Evolutionary conservation across 1,284 basidiomycete species (phyloP).

Genomic region (Papiliotrema nemorosa): DNA sequence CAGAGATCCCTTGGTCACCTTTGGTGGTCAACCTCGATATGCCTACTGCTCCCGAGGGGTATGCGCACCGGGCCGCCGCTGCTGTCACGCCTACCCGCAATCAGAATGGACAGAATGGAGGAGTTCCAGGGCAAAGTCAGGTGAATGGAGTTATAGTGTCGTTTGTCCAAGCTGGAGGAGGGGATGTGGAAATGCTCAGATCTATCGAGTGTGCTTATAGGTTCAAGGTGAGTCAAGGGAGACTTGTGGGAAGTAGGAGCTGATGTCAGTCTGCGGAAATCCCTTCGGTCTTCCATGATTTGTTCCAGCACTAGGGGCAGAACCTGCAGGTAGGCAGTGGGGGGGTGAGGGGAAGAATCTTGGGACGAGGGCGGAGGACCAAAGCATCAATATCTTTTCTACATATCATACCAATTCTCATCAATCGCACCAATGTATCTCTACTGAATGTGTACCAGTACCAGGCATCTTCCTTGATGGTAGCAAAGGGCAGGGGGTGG

Average conservation of each 20-base stretch:
- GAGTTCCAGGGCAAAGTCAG: slow-evolving; percentile 6
- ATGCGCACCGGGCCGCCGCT: slow-evolving; percentile 63
- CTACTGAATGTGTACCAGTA: no score
- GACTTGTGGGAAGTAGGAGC: not conserved
- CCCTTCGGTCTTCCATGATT: slow-evolving; percentile 44
- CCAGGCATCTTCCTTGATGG: no score
- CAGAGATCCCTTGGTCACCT: slow-evolving; percentile 83
- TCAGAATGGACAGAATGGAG: no score
- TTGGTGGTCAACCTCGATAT: slow-evolving; percentile 93
- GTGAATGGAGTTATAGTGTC: slow-evolving; percentile 70
- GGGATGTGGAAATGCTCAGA: slow-evolving; percentile 94
- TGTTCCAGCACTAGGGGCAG: slow-evolving; percentile 45
- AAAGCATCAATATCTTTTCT: no score
- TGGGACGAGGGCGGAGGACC: not conserved
- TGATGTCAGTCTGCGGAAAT: slow-evolving; percentile 42
- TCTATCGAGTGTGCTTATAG: slow-evolving; percentile 97
- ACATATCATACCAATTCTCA: no score
- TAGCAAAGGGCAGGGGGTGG: not conserved
- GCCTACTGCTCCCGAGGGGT: slow-evolving; percentile 92
- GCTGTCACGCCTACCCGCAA: slow-evolving; percentile 40
- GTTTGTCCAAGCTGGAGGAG: slow-evolving; percentile 92
- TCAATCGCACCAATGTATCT: no score
- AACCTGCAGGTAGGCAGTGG: no score
- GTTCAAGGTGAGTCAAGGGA: slow-evolving; percentile 52
- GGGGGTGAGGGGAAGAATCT: not conserved